Conservation (phyloP, 805 yeast genomes). For the Alloascoidea hylecoeti region DNA sequence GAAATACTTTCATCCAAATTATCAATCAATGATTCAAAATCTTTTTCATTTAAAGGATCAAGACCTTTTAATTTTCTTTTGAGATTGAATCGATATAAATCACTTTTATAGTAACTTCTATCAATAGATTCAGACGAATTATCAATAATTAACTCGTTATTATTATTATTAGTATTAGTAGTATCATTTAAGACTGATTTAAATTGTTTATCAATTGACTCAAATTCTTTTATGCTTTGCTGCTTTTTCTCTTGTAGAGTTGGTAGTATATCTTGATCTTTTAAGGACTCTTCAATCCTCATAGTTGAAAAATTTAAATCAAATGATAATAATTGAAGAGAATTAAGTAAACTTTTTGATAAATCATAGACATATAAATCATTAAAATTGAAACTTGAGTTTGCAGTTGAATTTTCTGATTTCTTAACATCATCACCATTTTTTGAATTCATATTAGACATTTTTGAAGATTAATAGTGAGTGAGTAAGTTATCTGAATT, state of each 20-base stretch:
- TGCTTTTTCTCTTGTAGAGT: no score
- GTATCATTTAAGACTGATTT: no score
- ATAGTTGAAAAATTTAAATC: background rate
- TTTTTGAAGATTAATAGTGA: no score
- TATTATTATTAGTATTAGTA: background rate
- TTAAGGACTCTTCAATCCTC: background rate
- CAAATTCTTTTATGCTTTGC: no score
- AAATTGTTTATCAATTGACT: no score
- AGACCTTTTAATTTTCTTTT: slow-evolving; percentile 35
- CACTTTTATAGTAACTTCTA: slow-evolving; percentile 38
- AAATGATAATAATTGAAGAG: background rate
- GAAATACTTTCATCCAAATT: slow-evolving; percentile 33
- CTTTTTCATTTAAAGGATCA: slow-evolving; percentile 33
- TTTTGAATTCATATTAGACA: no score
- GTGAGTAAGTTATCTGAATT: no score
- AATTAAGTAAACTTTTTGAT: background rate
- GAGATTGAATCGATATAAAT: slow-evolving; percentile 42
- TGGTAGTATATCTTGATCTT: background rate
- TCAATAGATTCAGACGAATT: slow-evolving; percentile 8
- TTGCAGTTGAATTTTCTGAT: no score
- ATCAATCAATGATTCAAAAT: slow-evolving; percentile 42
- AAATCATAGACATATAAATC: background rate
- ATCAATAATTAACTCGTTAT: background rate
- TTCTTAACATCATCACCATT: no score
- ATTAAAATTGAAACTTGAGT: background rate